Conservation (phyloP, 1,284 basidiomycete species). For the Moniliella sp. region DNA sequence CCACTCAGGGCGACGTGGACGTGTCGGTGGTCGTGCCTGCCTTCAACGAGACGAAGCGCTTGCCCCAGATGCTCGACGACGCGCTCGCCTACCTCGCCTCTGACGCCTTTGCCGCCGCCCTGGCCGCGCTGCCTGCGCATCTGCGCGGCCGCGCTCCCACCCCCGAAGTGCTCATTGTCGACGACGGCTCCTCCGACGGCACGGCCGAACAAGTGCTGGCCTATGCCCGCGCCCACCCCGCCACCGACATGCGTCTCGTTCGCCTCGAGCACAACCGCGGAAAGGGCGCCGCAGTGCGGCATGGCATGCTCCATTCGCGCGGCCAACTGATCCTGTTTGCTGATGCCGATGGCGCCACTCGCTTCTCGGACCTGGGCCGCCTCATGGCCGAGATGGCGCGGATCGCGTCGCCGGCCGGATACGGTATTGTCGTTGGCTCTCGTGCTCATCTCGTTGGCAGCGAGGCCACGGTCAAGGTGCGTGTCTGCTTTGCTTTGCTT, state of each 20-base stretch:
- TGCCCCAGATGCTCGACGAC: constrained; percentile 58
- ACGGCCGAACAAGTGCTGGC: constrained; percentile 49
- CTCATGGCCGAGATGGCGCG: constrained; percentile 47
- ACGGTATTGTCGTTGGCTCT: constrained; percentile 54
- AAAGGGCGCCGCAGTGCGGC: constrained; percentile 73
- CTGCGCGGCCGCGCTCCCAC: too few relatives aligned
- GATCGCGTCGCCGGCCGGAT: constrained; percentile 35
- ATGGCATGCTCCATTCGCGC: constrained; percentile 46
- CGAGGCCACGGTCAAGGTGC: constrained; percentile 71
- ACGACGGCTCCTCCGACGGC: constrained; percentile 63
- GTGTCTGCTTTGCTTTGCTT: not conserved
- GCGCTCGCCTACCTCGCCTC: constrained; percentile 41
- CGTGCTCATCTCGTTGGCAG: constrained; percentile 73
- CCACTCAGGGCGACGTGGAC: constrained; percentile 36
- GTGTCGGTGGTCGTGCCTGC: constrained; percentile 68
- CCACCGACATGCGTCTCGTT: constrained; percentile 47
- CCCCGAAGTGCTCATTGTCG: constrained; percentile 63
- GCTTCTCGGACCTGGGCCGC: constrained; percentile 55
- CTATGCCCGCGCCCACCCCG: constrained; percentile 43
- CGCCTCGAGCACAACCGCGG: constrained; percentile 59
- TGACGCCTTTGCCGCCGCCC: too few relatives aligned
- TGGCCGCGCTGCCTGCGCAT: too few relatives aligned
- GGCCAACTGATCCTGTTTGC: constrained; percentile 66
- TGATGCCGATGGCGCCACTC: constrained; percentile 76
- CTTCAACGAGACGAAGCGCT: constrained; percentile 60